phyloP scores from a whole-genome alignment of 1,139 yeast genomes.

The Yamadazyma aaseri region DNA sequence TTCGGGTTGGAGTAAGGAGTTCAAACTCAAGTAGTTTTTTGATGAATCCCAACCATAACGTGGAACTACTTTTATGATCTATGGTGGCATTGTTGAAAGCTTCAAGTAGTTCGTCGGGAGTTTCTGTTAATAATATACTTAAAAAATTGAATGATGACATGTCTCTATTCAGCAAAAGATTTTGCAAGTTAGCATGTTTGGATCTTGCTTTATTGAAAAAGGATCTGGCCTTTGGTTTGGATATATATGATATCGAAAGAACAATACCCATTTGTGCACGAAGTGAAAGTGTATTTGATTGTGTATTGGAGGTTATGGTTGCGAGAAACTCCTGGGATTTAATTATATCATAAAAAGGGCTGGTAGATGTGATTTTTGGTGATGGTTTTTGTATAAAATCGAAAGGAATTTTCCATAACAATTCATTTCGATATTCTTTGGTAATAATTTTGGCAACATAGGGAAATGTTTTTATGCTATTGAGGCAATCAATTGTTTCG shows the following conservation, averaged over 20 bases:
- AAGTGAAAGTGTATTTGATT: constrained; percentile 21
- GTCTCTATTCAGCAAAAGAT: constrained; percentile 15
- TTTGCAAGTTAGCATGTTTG: constrained; percentile 16
- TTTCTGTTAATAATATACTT: constrained; percentile 24
- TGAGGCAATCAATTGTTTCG: constrained; percentile 16
- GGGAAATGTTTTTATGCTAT: constrained; percentile 10
- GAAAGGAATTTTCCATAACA: constrained; percentile 25
- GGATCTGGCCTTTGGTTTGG: constrained; percentile 24
- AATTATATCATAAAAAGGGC: constrained; percentile 16
- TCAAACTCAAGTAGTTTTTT: constrained; percentile 33
- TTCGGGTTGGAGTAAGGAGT: constrained; percentile 29
- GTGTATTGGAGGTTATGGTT: constrained; percentile 15
- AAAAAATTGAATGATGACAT: constrained; percentile 25
- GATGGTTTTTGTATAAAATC: constrained; percentile 11
- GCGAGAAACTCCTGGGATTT: constrained; percentile 34
- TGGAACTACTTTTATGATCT: constrained; percentile 24
- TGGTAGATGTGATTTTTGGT: constrained; percentile 2
- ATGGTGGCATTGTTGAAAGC: constrained; percentile 30
- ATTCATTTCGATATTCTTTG: constrained; percentile 19
- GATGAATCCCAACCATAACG: constrained; percentile 38
- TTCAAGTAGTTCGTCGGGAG: constrained; percentile 34
- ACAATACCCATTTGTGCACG: constrained; percentile 41
- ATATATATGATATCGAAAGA: constrained; percentile 26
- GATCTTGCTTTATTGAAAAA: constrained; percentile 30
- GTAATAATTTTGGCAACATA: constrained; percentile 16